These are phyloP conservation scores for Posidonia australis DNA, from an alignment of 106 monocot genomes.

Conservation along the genomic window DNA sequence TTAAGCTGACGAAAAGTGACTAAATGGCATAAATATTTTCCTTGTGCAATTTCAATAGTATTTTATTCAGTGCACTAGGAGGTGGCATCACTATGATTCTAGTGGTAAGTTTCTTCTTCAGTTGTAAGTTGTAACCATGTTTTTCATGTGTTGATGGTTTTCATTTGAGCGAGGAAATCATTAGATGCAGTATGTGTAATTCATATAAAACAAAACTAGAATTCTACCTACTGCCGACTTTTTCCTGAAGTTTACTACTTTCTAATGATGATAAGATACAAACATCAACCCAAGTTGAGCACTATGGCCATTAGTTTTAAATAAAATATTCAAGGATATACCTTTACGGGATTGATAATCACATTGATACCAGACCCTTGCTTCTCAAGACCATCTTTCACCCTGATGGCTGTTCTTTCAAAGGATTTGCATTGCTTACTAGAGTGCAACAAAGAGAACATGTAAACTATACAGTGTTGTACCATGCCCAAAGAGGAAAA, in stretches of 20 bases:
- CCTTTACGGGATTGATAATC: slow-evolving; percentile 78
- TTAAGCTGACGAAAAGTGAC: not conserved
- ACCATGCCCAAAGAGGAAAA: not conserved
- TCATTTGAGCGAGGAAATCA: no score
- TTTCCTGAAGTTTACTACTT: not conserved
- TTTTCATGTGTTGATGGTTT: no score
- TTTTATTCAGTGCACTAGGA: not conserved
- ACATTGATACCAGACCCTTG: slow-evolving; percentile 44
- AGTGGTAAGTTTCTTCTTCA: no score
- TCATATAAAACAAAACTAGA: no score
- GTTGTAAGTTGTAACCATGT: no score
- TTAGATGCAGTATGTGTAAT: no score
- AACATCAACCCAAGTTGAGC: not conserved
- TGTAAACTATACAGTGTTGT: not conserved
- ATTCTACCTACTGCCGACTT: no score
- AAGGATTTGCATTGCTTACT: slow-evolving; percentile 81
- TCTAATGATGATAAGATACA: not conserved
- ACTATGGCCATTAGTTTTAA: no score
- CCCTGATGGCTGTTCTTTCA: slow-evolving; percentile 51
- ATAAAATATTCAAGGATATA: slow-evolving; percentile 12
- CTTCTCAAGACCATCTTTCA: slow-evolving; percentile 62
- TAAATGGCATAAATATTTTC: not conserved
- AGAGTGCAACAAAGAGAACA: slow-evolving; percentile 5
- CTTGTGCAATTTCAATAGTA: not conserved
- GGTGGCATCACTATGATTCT: not conserved